Evolutionary conservation across 1,284 basidiomycete species (phyloP), one percentile per base, ranked within the genome.

Genomic region (Ceratorhiza oryzae-sativae): DNA sequence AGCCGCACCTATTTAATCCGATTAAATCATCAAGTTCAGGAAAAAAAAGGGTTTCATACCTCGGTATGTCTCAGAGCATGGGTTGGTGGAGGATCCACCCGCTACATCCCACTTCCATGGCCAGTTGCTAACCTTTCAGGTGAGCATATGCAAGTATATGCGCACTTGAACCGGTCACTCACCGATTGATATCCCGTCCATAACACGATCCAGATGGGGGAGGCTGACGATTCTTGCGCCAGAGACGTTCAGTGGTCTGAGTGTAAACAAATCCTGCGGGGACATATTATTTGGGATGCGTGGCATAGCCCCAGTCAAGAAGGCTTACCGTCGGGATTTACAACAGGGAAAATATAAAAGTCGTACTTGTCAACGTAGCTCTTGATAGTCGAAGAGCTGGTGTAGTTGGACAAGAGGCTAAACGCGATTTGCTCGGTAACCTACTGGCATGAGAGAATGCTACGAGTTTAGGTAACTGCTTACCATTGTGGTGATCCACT

Each of bases 321-420:
- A 5, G 5, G 39, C 49, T 53, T 9, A 65, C 62, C 71, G 34
- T 72, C 71, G 10, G 63, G 71, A 32, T 72, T 72, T 3, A 72
- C 71, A 2, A 68, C 53, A 34, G 71, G 71, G 62, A 72, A 68
- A 23, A 72, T 72, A 23, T 72, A 72, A 49, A 72, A 72, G 20
- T 72, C 63, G 23, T 72, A 72, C 30, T 72, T 72, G 41, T 68
- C 71, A 15, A 72, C 71, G 39, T 72, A 72, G 13, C 62, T 56
- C 51, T 72, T 72, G 71, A 72, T 72, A 13, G 63, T 58, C 1
- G 71, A 20, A 0, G 71, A 72, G 42, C 53, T 72, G 3, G 62
- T 58, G 32, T 72, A 72, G 49, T 72, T 72, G 34, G 71, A 61
- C 27, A 72, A 27, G 0, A 72, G 41, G 20, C 65, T 53, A 36